Percentiles rank a stretch among this genome's conserved stretches.
Evolutionary conservation across 352 stramenopile genomes (phyloP).

Genomic region (Pseudoperonospora humuli): DNA sequence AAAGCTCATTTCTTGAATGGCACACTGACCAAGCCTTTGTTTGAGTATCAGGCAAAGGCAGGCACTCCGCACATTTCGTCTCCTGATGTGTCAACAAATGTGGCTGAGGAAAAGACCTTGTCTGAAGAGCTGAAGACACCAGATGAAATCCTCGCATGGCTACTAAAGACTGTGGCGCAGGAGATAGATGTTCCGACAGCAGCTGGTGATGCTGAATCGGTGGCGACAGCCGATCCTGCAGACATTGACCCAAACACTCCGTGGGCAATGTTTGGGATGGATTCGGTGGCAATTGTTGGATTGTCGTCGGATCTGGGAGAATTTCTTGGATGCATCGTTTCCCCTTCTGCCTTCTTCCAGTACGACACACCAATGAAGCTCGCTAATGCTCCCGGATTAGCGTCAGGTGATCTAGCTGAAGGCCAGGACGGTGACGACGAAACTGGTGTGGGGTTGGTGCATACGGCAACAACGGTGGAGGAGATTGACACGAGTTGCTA

Average conservation of each 20-base stretch:
- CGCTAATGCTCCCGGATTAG: conserved; percentile 43
- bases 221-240: conserved; percentile 9
- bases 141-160: conserved; percentile 65
- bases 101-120: conserved; percentile 4
- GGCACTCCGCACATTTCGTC: conserved; percentile 3
- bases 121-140: conserved; percentile 43
- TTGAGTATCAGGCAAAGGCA: conserved; percentile 40
- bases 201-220: conserved; percentile 4
- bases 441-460: conserved; percentile 3
- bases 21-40: conserved; percentile 42
- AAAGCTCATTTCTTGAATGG: conserved; percentile 49
- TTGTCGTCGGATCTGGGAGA: conserved; percentile 56
- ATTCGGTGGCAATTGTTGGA: conserved; percentile 61
- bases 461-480: conserved; percentile 37
- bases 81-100: conserved; percentile 9
- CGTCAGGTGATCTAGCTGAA: conserved; percentile 47
- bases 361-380: conserved; percentile 58
- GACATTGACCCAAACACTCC: conserved; percentile 47
- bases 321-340: conserved; percentile 61
- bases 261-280: conserved; percentile 56
- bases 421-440: conserved; percentile 24
- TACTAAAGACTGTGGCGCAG: conserved; percentile 53
- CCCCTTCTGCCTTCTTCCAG: conserved; percentile 62
- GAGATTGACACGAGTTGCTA: conserved; percentile 64
- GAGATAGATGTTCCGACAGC: conserved; percentile 26